Evolutionary conservation across 2,329 filamentous ascomycete genomes (phyloP).

Genomic region (Onygenales sp.): DNA sequence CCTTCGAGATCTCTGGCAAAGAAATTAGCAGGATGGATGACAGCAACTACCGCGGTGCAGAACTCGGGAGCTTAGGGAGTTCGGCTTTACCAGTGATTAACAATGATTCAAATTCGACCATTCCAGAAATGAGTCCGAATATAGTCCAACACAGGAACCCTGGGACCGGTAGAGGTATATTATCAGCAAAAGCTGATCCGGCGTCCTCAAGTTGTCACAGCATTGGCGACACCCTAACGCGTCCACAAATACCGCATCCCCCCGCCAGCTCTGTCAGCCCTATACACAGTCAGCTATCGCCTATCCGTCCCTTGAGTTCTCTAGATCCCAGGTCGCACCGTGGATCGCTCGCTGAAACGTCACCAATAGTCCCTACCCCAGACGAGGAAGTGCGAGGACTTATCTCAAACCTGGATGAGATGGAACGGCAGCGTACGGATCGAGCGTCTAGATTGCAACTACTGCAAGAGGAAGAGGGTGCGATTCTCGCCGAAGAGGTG

Average conservation of each 20-base stretch:
- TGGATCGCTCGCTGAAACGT: not conserved
- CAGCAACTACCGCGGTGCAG: not conserved
- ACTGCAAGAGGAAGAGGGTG: not conserved
- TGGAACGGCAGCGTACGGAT: not conserved
- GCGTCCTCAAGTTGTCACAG: not conserved
- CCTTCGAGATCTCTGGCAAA: not conserved
- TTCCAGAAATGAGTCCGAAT: not conserved
- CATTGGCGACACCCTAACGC: too few species aligned
- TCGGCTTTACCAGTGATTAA: not conserved
- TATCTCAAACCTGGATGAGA: not conserved
- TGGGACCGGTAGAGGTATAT: not conserved
- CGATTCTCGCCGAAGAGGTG: not conserved
- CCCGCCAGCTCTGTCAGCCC: not conserved
- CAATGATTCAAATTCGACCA: not conserved
- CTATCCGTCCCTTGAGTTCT: not conserved
- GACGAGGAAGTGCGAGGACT: not conserved
- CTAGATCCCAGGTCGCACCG: not conserved
- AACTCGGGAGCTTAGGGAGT: not conserved
- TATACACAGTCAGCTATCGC: not conserved
- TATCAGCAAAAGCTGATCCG: not conserved
- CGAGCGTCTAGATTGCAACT: not conserved
- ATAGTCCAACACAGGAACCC: not conserved
- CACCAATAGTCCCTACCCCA: not conserved
- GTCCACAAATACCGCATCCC: not conserved
- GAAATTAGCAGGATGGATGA: not conserved